Percentiles rank a stretch among this genome's conserved stretches.
phyloP scores from a whole-genome alignment of 768 basidiomycete species.

The Russula lepida region DNA sequence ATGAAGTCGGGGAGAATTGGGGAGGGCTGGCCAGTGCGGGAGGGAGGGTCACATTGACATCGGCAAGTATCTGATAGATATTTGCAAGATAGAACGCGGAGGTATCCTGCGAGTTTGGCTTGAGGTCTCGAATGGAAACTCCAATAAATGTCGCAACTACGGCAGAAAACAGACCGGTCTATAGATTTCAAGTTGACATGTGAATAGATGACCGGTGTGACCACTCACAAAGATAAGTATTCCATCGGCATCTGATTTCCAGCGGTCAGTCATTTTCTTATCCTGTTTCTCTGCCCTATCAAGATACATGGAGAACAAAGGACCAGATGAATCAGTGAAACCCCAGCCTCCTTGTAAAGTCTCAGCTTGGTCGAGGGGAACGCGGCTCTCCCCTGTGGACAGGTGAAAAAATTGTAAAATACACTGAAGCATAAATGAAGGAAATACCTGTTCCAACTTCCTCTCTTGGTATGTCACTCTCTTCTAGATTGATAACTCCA shows the following conservation, averaged over 20 bases:
- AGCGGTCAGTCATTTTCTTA: background rate
- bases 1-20: background rate
- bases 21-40: background rate
- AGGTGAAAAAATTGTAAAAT: background rate
- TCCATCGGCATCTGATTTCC: constrained; percentile 6
- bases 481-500: background rate
- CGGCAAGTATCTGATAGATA: constrained; percentile 1
- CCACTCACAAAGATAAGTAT: constrained; percentile 7
- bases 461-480: background rate
- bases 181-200: background rate
- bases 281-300: background rate
- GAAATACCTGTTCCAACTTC: background rate
- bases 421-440: background rate
- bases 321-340: background rate
- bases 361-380: background rate
- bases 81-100: background rate
- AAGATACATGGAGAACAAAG: constrained; percentile 8
- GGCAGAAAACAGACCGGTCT: constrained; percentile 8
- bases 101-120: background rate
- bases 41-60: background rate
- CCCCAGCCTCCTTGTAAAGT: background rate
- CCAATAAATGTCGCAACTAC: background rate
- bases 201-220: background rate
- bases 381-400: background rate
- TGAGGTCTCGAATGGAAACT: constrained; percentile 1